These are phyloP conservation scores for Neonectria faginata DNA, from an alignment of 2,329 filamentous ascomycete genomes.

Conservation along the genomic window DNA sequence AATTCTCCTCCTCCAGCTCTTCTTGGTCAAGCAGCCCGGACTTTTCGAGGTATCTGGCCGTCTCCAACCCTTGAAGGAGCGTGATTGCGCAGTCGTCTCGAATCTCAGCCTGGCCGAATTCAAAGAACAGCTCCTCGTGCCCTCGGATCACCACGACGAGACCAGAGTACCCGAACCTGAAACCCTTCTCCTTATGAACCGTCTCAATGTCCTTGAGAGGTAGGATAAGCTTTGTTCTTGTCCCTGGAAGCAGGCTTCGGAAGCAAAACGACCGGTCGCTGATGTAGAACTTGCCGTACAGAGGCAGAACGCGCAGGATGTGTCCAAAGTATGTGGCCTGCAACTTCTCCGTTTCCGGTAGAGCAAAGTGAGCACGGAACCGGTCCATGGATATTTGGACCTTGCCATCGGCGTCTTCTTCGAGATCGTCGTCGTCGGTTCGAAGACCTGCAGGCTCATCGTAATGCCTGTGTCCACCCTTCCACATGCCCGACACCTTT, in stretches of 20 bases:
- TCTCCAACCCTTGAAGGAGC: slow-evolving; percentile 80
- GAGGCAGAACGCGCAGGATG: slow-evolving; percentile 86
- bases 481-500: slow-evolving; percentile 97
- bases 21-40: slow-evolving; percentile 75
- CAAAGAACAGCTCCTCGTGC: slow-evolving; percentile 96
- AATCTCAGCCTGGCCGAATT: slow-evolving; percentile 81
- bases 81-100: slow-evolving; percentile 92
- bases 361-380: slow-evolving; percentile 89
- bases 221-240: slow-evolving; percentile 90
- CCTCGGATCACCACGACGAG: slow-evolving; percentile 93
- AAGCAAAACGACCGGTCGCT: slow-evolving; percentile 91
- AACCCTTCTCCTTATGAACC: slow-evolving; percentile 94
- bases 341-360: slow-evolving; percentile 85
- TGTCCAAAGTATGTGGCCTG: slow-evolving; percentile 93
- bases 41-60: slow-evolving; percentile 76
- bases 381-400: slow-evolving; percentile 77
- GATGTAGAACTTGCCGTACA: slow-evolving; percentile 97
- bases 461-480: slow-evolving; percentile 91
- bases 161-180: slow-evolving; percentile 89
- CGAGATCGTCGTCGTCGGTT: slow-evolving; percentile 66
- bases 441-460: slow-evolving; percentile 68
- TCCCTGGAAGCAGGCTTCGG: slow-evolving; percentile 88
- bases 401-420: slow-evolving; percentile 72
- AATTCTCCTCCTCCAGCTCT: slow-evolving; percentile 77
- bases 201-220: slow-evolving; percentile 93